Evolutionary conservation across 1,284 basidiomycete species (phyloP), one percentile per base, ranked within the genome.

Genomic region (Naganishia liquefaciens): DNA sequence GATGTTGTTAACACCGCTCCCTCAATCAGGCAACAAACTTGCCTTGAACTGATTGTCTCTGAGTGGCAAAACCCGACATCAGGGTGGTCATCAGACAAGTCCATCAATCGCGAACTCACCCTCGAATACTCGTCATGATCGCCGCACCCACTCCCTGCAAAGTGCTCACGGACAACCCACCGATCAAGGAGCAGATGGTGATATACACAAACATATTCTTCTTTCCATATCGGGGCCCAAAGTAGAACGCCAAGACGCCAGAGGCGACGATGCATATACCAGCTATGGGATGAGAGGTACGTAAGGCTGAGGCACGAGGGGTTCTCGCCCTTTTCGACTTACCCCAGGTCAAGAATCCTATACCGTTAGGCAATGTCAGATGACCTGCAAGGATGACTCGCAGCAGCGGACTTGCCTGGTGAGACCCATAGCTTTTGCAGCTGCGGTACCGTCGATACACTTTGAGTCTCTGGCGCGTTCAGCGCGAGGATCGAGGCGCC

Each of bases 201-300:
- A 96, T 93, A 79, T 98, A 97, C 84, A 93, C 93, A 68, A 99
- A 80, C 94, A 98, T 97, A 74, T 87, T 89, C 80, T 88, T 88
- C 80, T 89, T 93, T 62, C 95, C 95, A 77, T 90, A 92, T 72
- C 87, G 86, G 43, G 67, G 76, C 0, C 72, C 78, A 27, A 69
- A 74, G 40, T 68, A 78, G 65, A 80, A 76, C 19, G 76, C 70
- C 52, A 76, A 40, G 17, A 76, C 67, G 27, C 71, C 65, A 11
- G 71, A 70, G 25, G 67, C 67, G 50, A 68, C 68, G 62, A 77
- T 74, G 47, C 69, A 71, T n/a, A 77, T 51, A 2, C 70, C 66
- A 5, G 70, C 54, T 65, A 13, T 33, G 51, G 23, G 13, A 10
- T 50, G 28, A 77, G 81, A 61, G 61, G 87, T 84, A 33, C 39